phyloP scores from a whole-genome alignment of 768 basidiomycete genomes.

The Macrolepiota albuminosa region DNA sequence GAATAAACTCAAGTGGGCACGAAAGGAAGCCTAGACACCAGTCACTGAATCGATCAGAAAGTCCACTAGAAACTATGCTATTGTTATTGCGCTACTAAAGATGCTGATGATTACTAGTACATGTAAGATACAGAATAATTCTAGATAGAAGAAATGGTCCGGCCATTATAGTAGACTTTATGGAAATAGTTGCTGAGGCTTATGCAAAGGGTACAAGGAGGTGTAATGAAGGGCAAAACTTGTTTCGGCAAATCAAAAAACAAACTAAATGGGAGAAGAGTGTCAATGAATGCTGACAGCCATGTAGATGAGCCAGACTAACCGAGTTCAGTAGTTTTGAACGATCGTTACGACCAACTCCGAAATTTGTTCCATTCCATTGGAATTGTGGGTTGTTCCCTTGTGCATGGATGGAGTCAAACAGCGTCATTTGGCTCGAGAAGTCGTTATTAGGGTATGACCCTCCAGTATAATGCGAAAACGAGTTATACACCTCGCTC shows the following conservation, averaged over 20 bases:
- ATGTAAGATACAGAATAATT: slow-evolving; percentile 8
- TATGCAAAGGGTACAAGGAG: neutral
- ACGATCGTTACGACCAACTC: slow-evolving; percentile 23
- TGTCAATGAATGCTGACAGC: neutral
- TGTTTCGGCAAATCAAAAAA: slow-evolving; percentile 12
- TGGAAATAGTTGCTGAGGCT: neutral
- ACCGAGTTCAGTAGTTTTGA: slow-evolving; percentile 27
- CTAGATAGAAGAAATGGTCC: slow-evolving; percentile 13
- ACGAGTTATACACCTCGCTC: slow-evolving; percentile 20
- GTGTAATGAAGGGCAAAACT: neutral
- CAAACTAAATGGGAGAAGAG: slow-evolving; percentile 13
- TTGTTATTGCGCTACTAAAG: slow-evolving; percentile 9
- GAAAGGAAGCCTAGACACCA: neutral
- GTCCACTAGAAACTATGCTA: neutral
- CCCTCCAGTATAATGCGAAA: slow-evolving; percentile 24
- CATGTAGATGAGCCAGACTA: slow-evolving; percentile 21
- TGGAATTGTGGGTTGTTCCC: slow-evolving; percentile 22
- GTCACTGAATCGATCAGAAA: neutral
- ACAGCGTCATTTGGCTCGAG: slow-evolving; percentile 27
- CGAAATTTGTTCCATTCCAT: slow-evolving; percentile 24
- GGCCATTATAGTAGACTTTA: slow-evolving; percentile 10
- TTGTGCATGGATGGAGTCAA: slow-evolving; percentile 23
- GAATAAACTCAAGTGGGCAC: neutral
- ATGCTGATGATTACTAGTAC: slow-evolving; percentile 8
- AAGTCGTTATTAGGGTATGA: slow-evolving; percentile 24